phyloP scores from a whole-genome alignment of 495 filamentous ascomycete genomes.

The Beverwykella pulmonaria region DNA sequence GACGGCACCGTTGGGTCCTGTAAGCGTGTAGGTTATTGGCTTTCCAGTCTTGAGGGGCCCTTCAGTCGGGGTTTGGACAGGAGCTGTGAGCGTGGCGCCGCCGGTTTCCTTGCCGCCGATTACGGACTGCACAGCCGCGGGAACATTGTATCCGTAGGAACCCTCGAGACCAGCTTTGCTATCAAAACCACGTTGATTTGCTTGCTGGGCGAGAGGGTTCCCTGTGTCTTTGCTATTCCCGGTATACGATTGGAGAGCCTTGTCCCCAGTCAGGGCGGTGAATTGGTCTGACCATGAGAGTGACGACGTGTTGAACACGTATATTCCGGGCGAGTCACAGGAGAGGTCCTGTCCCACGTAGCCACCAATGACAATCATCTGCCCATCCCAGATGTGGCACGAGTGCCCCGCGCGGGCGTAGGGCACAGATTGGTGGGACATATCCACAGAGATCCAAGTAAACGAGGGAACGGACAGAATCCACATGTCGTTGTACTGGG shows the following conservation, averaged over 20 bases:
- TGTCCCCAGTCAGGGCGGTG: slow-evolving; percentile 49
- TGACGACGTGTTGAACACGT: slow-evolving; percentile 65
- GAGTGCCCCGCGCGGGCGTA: slow-evolving; percentile 68
- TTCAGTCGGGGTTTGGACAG: slow-evolving; percentile 62
- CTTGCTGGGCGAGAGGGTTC: slow-evolving; percentile 52
- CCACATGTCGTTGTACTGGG: slow-evolving; percentile 74
- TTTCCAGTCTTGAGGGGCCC: slow-evolving; percentile 72
- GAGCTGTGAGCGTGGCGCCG: slow-evolving; percentile 68
- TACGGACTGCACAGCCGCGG: slow-evolving; percentile 59
- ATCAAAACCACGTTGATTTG: slow-evolving; percentile 47
- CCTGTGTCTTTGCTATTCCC: slow-evolving; percentile 18
- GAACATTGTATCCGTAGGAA: slow-evolving; percentile 67
- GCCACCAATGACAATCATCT: slow-evolving; percentile 73
- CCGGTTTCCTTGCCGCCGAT: slow-evolving; percentile 65
- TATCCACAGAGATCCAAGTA: slow-evolving; percentile 70
- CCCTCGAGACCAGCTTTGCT: slow-evolving; percentile 52
- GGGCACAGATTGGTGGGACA: slow-evolving; percentile 55
- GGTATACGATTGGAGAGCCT: slow-evolving; percentile 15
- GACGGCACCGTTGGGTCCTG: slow-evolving; percentile 55
- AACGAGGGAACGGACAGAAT: slow-evolving; percentile 75
- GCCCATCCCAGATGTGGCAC: slow-evolving; percentile 68
- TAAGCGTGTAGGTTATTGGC: slow-evolving; percentile 65
- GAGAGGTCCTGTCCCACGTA: slow-evolving; percentile 63
- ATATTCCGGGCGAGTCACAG: slow-evolving; percentile 71
- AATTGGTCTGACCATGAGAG: slow-evolving; percentile 65